Percentiles rank a stretch among this genome's conserved stretches.
Conservation (phyloP, 2,329 filamentous ascomycete genomes). For the Colletotrichum sp. region DNA sequence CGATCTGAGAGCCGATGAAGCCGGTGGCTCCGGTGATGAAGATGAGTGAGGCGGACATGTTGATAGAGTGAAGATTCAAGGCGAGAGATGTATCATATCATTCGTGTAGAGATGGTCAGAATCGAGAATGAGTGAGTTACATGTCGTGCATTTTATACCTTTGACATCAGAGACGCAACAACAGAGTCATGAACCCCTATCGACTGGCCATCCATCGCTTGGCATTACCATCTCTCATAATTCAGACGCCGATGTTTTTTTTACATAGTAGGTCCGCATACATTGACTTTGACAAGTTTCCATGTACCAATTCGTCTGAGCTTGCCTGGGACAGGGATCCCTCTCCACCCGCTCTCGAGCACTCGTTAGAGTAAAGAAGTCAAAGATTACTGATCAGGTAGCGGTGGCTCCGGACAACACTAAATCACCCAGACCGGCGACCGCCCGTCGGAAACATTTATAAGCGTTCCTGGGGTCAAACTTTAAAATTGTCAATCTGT, state of each 20-base stretch:
- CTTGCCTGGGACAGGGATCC: background rate
- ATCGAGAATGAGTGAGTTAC: background rate
- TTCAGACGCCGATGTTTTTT: background rate
- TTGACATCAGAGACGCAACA: background rate
- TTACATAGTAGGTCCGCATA: no score
- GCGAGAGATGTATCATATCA: no score
- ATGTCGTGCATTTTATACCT: background rate
- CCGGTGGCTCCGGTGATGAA: constrained; percentile 10
- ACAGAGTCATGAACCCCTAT: background rate
- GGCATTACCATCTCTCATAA: background rate
- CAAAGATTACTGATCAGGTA: background rate
- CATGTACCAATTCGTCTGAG: background rate
- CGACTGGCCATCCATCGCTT: background rate
- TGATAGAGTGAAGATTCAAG: background rate
- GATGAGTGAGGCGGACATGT: background rate
- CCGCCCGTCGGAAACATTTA: background rate
- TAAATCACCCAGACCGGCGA: background rate
- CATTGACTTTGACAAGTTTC: background rate
- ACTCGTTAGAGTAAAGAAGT: background rate
- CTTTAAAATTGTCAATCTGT: background rate
- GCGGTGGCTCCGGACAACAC: background rate
- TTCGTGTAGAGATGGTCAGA: background rate
- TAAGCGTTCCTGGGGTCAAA: background rate
- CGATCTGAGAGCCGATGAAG: constrained; percentile 1
- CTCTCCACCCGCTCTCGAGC: background rate